Conservation (phyloP, 1,139 yeast species). For the Saccharomycopsis crataegensis region DNA sequence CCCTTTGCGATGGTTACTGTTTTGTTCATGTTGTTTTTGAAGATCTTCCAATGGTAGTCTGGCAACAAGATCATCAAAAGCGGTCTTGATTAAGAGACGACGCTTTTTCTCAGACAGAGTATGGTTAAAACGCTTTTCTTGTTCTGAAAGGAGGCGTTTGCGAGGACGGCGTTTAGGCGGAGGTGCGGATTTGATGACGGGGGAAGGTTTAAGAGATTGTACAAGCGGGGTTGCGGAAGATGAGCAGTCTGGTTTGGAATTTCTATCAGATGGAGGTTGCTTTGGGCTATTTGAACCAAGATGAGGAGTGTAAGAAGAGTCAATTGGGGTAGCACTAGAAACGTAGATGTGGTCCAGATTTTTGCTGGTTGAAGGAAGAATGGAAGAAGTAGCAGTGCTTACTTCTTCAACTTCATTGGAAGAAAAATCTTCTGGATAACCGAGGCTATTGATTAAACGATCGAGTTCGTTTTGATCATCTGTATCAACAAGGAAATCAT, state of each 20-base stretch:
- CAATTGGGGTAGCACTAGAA: no score
- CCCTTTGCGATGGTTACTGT: not conserved
- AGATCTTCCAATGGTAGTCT: slow-evolving; percentile 21
- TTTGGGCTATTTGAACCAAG: no score
- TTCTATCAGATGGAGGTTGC: no score
- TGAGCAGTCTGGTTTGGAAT: not conserved
- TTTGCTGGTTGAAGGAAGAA: not conserved
- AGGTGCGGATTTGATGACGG: not conserved
- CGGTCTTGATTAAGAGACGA: slow-evolving; percentile 59
- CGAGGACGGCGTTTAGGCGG: slow-evolving; percentile 24
- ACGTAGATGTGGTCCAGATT: no score
- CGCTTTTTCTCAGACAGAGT: slow-evolving; percentile 71
- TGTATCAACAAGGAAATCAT: slow-evolving; percentile 16
- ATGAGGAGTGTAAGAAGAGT: no score
- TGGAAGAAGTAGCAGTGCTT: not conserved
- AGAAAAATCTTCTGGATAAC: not conserved
- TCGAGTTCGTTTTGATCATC: slow-evolving; percentile 11
- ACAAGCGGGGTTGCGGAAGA: no score
- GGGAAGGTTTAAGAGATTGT: no score
- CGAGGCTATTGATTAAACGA: slow-evolving; percentile 3
- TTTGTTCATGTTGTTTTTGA: not conserved
- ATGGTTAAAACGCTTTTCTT: slow-evolving; percentile 67
- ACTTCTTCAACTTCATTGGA: no score
- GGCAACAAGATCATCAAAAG: slow-evolving; percentile 42
- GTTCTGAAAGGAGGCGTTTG: slow-evolving; percentile 49